Evolutionary conservation across 306 rosid species (phyloP).

Genomic region (Morella rubra): DNA sequence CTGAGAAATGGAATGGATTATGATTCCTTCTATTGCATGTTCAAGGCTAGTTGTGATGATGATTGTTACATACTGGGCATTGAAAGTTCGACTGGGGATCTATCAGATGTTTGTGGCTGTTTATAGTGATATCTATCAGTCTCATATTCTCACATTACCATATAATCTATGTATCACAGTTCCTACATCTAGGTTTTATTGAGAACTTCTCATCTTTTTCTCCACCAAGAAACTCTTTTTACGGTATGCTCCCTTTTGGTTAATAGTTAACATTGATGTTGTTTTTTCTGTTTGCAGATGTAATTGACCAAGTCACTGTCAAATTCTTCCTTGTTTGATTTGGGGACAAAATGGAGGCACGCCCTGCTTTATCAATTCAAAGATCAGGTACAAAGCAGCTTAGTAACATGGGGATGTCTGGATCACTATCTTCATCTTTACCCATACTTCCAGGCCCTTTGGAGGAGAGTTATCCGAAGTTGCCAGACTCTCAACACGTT

Average conservation of each 20-base stretch:
- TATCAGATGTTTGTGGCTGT: too few relatives aligned
- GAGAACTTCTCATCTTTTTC: constrained; percentile 24
- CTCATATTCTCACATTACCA: not conserved
- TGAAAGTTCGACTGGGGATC: too few relatives aligned
- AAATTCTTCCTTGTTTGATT: constrained; percentile 30
- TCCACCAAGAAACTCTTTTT: constrained; percentile 23
- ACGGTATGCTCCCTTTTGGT: constrained; percentile 26
- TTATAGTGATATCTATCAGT: constrained; percentile 7
- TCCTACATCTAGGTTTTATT: not conserved
- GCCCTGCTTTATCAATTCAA: constrained; percentile 56
- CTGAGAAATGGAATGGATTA: not conserved
- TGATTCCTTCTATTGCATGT: too few relatives aligned
- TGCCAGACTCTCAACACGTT: constrained; percentile 66
- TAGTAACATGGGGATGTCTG: constrained; percentile 62
- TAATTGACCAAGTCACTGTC: constrained; percentile 32
- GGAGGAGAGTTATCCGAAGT: constrained; percentile 65
- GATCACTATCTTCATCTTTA: constrained; percentile 56
- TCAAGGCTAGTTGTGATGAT: too few relatives aligned
- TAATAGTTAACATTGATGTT: constrained; percentile 20
- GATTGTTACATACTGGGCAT: too few relatives aligned
- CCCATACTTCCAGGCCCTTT: constrained; percentile 56
- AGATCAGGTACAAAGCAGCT: constrained; percentile 66
- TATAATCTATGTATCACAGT: not conserved
- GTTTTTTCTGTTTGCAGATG: constrained; percentile 24
- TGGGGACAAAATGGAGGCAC: constrained; percentile 78